Evolutionary conservation across 805 yeast species (phyloP).

Genomic region (Kuraishia piskuri): DNA sequence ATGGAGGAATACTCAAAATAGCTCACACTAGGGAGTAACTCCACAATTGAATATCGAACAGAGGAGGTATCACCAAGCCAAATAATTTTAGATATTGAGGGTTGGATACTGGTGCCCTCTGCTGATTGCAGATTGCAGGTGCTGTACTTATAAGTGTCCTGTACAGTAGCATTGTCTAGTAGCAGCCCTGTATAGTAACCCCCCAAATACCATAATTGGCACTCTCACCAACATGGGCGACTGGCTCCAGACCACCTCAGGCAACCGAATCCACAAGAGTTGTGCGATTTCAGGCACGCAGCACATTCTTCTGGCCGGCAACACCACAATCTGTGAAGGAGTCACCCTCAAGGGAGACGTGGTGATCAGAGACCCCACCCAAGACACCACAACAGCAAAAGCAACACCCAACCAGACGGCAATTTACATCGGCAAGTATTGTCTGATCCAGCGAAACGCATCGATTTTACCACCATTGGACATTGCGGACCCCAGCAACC

Average conservation of each 20-base stretch:
- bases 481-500: not conserved
- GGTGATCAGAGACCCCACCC: not conserved
- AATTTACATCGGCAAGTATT: conserved; percentile 37
- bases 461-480: conserved; percentile 22
- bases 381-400: not conserved
- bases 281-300: conserved; percentile 35
- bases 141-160: not conserved
- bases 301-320: conserved; percentile 36
- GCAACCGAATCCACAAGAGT: conserved; percentile 37
- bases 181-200: not conserved
- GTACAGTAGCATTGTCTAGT: not conserved
- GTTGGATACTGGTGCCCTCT: too few relatives aligned
- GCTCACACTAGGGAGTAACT: too few relatives aligned
- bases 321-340: conserved; percentile 31
- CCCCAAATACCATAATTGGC: not conserved
- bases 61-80: too few relatives aligned
- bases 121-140: not conserved
- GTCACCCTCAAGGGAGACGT: conserved; percentile 29
- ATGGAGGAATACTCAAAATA: too few relatives aligned
- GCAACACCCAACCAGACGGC: conserved; percentile 15
- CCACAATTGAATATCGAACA: too few relatives aligned
- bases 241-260: conserved; percentile 45
- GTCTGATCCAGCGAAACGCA: conserved; percentile 26
- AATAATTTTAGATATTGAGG: too few relatives aligned
- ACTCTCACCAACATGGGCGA: too few relatives aligned